Evolutionary conservation across 176 grass and related monocot genomes (phyloP), one percentile per base, ranked within the genome.

Genomic region (Poa annua): DNA sequence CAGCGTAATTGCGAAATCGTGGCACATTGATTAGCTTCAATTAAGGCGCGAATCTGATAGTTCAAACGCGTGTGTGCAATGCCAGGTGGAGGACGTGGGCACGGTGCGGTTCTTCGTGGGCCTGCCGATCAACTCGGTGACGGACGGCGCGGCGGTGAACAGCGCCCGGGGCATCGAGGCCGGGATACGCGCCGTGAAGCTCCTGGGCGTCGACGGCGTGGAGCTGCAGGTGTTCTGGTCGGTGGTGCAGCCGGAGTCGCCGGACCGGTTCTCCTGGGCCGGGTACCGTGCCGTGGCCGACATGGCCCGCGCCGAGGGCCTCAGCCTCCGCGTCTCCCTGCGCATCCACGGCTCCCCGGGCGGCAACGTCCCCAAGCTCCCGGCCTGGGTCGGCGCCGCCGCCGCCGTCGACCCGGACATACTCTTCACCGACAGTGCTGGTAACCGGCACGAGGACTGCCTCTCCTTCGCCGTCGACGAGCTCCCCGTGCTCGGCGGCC

Each of bases 191-290:
- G 92, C 96, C 12, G 82, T 98, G 0, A 75, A 90, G 51, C 92
- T 98, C 48, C 87, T 95, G 3, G 92, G 92, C 42, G 96, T 76
- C 16, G 68, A 88, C 34, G 96, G 96, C 70, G 96, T 95, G n/a
- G 96, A 98, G 66, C 82, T 98, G 45, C 96, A 93, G 2, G 82
- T 95, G 49, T 98, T 85, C 54, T 98, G 96, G 96, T 84, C 90
- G 3, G 88, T 93, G 63, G 86, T 26, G 45, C 90, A 95, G 85
- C 88, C 88, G 3, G 68, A 88, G 34, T 88, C 90, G 15, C 67
- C 79, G 10, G 87, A 92, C 5, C 6, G 82, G 53, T 91, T 92
- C 79, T 36, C 44, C 61, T 95, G 90, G 92, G 84, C 86, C 11
- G 83, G 77, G 14, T 89, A 95, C 80, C 33, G 70, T 12, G 84